Evolutionary conservation across 176 grass and related monocot genomes (phyloP).

Genomic region (Zizania latifolia): DNA sequence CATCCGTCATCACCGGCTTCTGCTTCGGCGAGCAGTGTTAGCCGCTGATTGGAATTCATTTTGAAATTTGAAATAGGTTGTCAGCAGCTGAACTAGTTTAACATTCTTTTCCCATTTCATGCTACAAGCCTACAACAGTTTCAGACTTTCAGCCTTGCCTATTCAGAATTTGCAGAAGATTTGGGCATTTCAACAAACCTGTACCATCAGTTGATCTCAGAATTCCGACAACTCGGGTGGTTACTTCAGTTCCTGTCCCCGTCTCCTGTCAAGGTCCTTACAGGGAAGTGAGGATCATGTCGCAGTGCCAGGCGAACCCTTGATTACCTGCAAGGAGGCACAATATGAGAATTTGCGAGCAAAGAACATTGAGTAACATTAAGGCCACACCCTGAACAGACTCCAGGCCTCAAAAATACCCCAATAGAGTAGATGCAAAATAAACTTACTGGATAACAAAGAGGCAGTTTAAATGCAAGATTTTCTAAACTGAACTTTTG

Average conservation of each 20-base stretch:
- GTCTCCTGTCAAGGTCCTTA: background rate
- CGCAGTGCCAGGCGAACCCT: too few relatives aligned
- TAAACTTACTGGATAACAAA: background rate
- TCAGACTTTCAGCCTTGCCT: too few relatives aligned
- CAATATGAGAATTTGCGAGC: too few relatives aligned
- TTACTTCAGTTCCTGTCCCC: background rate
- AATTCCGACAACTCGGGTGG: too few relatives aligned
- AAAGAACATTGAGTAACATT: background rate
- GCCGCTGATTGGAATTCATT: background rate
- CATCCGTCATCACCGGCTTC: conserved; percentile 73
- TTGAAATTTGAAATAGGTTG: background rate
- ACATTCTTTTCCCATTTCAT: background rate
- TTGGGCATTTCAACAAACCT: background rate
- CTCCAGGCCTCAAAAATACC: background rate
- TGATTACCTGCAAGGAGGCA: too few relatives aligned
- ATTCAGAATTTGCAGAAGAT: too few relatives aligned
- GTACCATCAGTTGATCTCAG: background rate
- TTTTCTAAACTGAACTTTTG: too few relatives aligned
- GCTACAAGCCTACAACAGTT: conserved; percentile 2
- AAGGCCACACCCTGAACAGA: background rate
- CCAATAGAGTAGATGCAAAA: background rate
- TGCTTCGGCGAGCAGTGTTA: conserved; percentile 90
- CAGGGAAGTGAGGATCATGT: background rate
- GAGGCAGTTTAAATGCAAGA: too few relatives aligned
- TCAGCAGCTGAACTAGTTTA: background rate